Base-by-base conservation (phyloP, 495 filamentous ascomycete genomes). In the Talaromyces thailandensis region DNA sequence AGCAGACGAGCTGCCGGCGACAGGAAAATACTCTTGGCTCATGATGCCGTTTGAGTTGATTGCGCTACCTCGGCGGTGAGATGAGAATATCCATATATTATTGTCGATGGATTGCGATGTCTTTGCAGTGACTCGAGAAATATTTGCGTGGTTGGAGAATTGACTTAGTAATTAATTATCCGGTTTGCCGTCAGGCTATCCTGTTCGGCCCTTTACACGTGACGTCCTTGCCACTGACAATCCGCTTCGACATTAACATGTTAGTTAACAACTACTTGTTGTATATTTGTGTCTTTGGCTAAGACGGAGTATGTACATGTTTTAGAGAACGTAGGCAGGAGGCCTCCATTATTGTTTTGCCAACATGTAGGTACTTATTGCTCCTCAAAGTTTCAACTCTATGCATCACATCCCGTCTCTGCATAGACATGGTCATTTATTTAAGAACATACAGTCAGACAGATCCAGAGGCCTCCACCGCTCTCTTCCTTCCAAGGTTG, bases 1-100 rank as follows among this genome's bases (percentile, higher is more conserved):
- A 51, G 76, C 70, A 26, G 75, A 76, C 25, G 71, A 69, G 43
- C 65, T 68, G 64, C 76, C 77, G 37, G 81, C 73, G 62, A 71
- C 74, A 64, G 77, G 75, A 67, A 81, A 81, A 69, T 88, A 84
- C 63, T 91, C 82, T 76, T 91, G 85, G 79, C 85, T 91, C 90
- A 94, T 94, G 25, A 48, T 57, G 40, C 60, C 32, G 12, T 28
- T 37, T 53, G 61, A 21, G 50, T 28, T 24, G 16, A 52, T 21
- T 32, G 43, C 59, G 59, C 45, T 61, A 51, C 24, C 45, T 61
- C 37, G 43, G 45, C 40, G 26, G 9, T 9, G 28, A 48, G 43
- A 23, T 31, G 14, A 25, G 7, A 35, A 51, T 26, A n/a, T 61
- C 59, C 59, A 61, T 50, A 28, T 21, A 52, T 16, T 48, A 6